Evolutionary conservation across 1,284 basidiomycete genomes (phyloP), one percentile per base, ranked within the genome.

Genomic region (Tilletia setariae): DNA sequence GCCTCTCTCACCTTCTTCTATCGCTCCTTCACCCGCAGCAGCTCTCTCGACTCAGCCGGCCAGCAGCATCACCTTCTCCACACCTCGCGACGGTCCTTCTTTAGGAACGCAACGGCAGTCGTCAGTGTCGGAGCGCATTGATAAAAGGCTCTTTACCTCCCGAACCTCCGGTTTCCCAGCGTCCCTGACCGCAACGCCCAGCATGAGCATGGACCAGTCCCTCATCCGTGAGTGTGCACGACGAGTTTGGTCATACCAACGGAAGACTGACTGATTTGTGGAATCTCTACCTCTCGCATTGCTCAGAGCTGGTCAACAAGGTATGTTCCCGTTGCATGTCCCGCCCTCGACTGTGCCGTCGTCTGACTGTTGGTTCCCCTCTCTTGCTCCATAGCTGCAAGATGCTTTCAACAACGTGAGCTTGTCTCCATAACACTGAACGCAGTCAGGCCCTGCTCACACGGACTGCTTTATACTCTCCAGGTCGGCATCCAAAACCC

Each of bases 401-500:
- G 75, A 76, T 68, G 75, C 75, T 25, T 76, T 76, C 70, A 75
- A 68, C 61, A 72, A 75, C 64, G 75, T 73, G 61, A 42, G 72
- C 68, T 42, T 19, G 23, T 30, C 30, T 23, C 8, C 30, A 23
- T 15, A 43, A 25, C 32, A 32, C 23, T 16, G n/a, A 46, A 46
- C 9, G 51, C 30, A 42, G 21, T 25, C 51, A 53, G 40, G 56
- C n/a, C 3, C 15, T n/a, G 16, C 64, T 4, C 28, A 44, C 53
- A 53, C 30, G 42, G 51, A 62, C 65, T 40, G 25, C 44, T 69
- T 23, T 35, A 56, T 56, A 40, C 25, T 40, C 42, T 28, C 40
- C 65, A 72, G 72, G 76, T 78, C 47, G 76, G 76, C 56, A 75
- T 77, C 47, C 73, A 76, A 63, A 83, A 82, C 68, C 77, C 82